Evolutionary conservation across 441 rosid genomes (phyloP), one percentile per base, ranked within the genome.

Genomic region (Biscutella auriculata): DNA sequence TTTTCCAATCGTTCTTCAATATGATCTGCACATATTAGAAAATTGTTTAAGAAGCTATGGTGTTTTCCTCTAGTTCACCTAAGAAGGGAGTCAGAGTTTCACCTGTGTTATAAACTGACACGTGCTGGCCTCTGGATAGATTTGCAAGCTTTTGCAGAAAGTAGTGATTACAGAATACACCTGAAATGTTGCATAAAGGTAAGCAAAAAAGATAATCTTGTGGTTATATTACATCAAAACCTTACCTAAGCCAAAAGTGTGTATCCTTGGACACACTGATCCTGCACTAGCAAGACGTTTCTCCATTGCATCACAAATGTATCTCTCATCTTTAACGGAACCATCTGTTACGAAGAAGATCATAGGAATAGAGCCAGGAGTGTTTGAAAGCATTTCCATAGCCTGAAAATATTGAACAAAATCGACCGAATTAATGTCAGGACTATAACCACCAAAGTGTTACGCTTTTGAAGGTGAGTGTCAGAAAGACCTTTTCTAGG

Each of bases 201-300:
- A n/a, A 6, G 17, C n/a, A 21, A 33, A 26, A 66, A 68, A 19
- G 33, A 44, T 12, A 45, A 49, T 26, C 53, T n/a, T n/a, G n/a
- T n/a, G n/a, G 27, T 14, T 25, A 45, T 13, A 46, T 35, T 27
- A 35, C 42, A 7, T 11, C 12, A 47, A 58, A 28, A 11, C 59
- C n/a, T 66, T 77, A 92, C 98, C 98, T 74, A 93, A 71, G 35
- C 97, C 97, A 61, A 93, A 93, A 43, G 97, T 82, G 77, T 76
- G 72, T 76, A 93, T 79, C 15, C 93, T 88, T 30, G 96, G 96
- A 73, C 44, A 49, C 44, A 81, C 66, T 9, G 75, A 63, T 70
- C 78, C 83, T 70, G 64, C 76, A 59, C 70, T 76, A 43, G 62
- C 68, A 42, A 77, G 66, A 54, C 50, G 73, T 71, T 67, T 87